Evolutionary conservation across 2,329 filamentous ascomycete genomes (phyloP).

Genomic region (Hirsutella rhossiliensis): DNA sequence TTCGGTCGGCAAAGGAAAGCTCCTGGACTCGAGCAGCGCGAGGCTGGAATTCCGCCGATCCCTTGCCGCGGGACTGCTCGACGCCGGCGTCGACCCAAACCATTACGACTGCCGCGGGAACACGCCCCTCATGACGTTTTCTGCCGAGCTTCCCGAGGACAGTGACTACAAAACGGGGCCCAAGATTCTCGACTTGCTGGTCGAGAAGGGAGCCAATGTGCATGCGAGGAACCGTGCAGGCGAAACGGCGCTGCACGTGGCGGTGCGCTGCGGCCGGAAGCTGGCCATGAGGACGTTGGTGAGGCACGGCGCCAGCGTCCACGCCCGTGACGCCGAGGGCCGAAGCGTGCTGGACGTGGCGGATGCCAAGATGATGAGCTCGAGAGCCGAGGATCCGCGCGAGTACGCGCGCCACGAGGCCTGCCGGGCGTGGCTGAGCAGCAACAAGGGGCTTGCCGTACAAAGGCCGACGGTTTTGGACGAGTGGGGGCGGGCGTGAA

Average conservation of each 20-base stretch:
- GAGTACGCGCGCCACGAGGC: conserved; percentile 31
- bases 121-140: conserved; percentile 45
- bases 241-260: conserved; percentile 43
- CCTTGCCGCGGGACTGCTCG: conserved; percentile 18
- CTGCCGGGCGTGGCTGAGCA: conserved; percentile 32
- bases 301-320: conserved; percentile 33
- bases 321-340: conserved; percentile 31
- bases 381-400: conserved; percentile 15
- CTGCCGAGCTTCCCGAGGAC: conserved; percentile 34
- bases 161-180: conserved; percentile 37
- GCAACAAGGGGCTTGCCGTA: conserved; percentile 17
- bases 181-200: conserved; percentile 29
- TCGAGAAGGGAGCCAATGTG: conserved; percentile 29
- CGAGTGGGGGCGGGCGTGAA: conserved; percentile 22
- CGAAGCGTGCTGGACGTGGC: conserved; percentile 32
- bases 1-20: conserved; percentile 7
- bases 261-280: conserved; percentile 39
- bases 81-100: conserved; percentile 32
- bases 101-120: conserved; percentile 39
- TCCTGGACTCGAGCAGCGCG: conserved; percentile 21
- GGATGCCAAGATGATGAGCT: conserved; percentile 24
- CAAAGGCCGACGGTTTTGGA: conserved; percentile 26
- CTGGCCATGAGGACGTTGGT: conserved; percentile 35
- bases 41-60: conserved; percentile 15
- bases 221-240: conserved; percentile 39